phyloP scores from a whole-genome alignment of 441 rosid genomes.

The Erysimum cheiri region DNA sequence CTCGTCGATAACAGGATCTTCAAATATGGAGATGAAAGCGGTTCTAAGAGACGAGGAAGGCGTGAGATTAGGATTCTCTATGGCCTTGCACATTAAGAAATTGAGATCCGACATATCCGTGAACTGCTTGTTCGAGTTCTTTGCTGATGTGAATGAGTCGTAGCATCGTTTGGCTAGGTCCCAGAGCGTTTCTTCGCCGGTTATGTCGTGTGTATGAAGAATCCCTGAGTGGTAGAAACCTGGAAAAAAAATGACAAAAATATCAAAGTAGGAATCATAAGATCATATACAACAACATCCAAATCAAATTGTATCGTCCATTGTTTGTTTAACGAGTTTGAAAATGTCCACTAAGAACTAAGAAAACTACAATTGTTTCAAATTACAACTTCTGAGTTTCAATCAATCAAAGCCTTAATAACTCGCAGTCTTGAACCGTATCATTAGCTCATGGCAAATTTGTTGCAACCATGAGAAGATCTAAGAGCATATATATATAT shows the following conservation, averaged over 20 bases:
- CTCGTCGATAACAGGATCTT: slow-evolving; percentile 63
- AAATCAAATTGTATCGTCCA: background rate
- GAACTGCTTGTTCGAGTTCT: slow-evolving; percentile 75
- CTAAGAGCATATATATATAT: background rate
- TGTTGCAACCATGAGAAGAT: slow-evolving; percentile 18
- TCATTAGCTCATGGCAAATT: background rate
- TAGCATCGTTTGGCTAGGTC: slow-evolving; percentile 69
- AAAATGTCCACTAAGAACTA: background rate
- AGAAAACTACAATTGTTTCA: background rate
- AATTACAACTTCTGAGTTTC: background rate
- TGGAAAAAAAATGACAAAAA: slow-evolving; percentile 22
- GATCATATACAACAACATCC: background rate
- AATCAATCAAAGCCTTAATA: background rate
- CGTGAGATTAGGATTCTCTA: slow-evolving; percentile 79
- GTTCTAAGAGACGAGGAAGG: slow-evolving; percentile 71
- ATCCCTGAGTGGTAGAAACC: slow-evolving; percentile 91
- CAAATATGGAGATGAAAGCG: slow-evolving; percentile 76
- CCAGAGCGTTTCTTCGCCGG: slow-evolving; percentile 66
- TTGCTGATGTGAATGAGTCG: slow-evolving; percentile 53
- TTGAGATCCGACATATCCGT: slow-evolving; percentile 85
- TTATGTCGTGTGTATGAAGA: slow-evolving; percentile 68
- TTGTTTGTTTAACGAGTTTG: background rate
- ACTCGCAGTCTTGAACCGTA: background rate
- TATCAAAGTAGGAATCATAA: background rate
- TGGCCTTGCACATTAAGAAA: slow-evolving; percentile 84